Percentiles rank a stretch among this genome's conserved stretches.
These are phyloP conservation scores for Bipolaris cookei DNA, from an alignment of 2,329 filamentous ascomycete species.

Conservation along the genomic window DNA sequence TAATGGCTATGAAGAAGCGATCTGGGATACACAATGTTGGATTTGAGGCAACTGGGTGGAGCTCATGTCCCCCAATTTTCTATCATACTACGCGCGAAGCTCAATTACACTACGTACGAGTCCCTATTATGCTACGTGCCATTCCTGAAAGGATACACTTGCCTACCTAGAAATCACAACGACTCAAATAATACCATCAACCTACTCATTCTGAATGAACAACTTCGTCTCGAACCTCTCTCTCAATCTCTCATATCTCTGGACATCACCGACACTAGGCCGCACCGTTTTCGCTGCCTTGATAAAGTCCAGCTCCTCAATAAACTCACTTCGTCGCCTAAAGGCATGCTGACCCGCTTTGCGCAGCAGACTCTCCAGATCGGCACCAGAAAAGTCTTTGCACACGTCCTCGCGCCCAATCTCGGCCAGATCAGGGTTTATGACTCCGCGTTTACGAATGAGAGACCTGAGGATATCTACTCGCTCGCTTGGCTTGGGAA, in stretches of 20 bases:
- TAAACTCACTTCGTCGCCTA: slow-evolving; percentile 52
- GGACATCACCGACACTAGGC: slow-evolving; percentile 63
- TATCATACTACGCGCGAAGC: neutral
- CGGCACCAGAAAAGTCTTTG: slow-evolving; percentile 76
- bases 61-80: neutral
- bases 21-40: neutral
- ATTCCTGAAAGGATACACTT: neutral
- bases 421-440: slow-evolving; percentile 62
- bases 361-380: slow-evolving; percentile 64
- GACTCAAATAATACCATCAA: neutral
- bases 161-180: neutral
- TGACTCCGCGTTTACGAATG: slow-evolving; percentile 55
- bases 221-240: slow-evolving; percentile 52
- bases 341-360: slow-evolving; percentile 66
- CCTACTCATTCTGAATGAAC: neutral
- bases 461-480: slow-evolving; percentile 82
- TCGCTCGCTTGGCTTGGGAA: slow-evolving; percentile 79
- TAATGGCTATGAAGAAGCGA: neutral
- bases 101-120: too few species aligned
- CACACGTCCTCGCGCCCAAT: slow-evolving; percentile 71
- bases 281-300: slow-evolving; percentile 52
- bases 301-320: slow-evolving; percentile 58
- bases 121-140: neutral
- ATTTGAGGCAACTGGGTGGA: too few species aligned
- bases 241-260: slow-evolving; percentile 62